Percentiles rank a stretch among this genome's conserved stretches.
These are phyloP conservation scores for Quercus wislizeni DNA, from an alignment of 306 rosid species.

Conservation along the genomic window DNA sequence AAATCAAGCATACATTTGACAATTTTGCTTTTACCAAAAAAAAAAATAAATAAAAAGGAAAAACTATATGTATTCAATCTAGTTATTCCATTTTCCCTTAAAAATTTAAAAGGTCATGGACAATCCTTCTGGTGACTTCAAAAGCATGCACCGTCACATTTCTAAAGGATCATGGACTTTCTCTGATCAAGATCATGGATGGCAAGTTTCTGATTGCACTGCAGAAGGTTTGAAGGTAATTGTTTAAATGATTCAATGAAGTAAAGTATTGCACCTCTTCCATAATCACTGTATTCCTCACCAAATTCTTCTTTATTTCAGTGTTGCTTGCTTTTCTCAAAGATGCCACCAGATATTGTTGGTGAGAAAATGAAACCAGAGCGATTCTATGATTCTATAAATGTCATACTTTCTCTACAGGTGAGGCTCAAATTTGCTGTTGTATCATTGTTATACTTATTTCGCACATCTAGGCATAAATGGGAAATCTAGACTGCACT, in stretches of 20 bases:
- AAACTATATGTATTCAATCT: background rate
- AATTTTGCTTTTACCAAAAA: background rate
- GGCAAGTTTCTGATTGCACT: slow-evolving; percentile 87
- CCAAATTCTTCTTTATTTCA: slow-evolving; percentile 4
- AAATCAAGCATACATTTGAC: background rate
- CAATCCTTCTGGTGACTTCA: slow-evolving; percentile 58
- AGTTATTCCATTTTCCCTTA: background rate
- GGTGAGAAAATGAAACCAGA: slow-evolving; percentile 70
- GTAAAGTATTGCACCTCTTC: background rate
- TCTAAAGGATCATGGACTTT: slow-evolving; percentile 85
- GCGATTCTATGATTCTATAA: slow-evolving; percentile 56
- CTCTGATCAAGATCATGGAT: slow-evolving; percentile 79
- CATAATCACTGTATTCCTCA: no score
- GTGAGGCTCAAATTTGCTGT: slow-evolving; percentile 10
- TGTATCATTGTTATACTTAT: background rate
- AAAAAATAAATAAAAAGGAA: background rate
- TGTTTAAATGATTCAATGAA: background rate
- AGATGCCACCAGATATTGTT: slow-evolving; percentile 55
- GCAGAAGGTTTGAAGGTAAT: slow-evolving; percentile 72
- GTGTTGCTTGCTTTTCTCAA: slow-evolving; percentile 65
- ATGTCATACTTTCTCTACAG: slow-evolving; percentile 64
- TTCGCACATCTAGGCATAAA: background rate
- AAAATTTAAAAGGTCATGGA: slow-evolving; percentile 38
- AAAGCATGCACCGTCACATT: slow-evolving; percentile 66
- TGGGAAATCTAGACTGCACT: background rate